phyloP scores from a whole-genome alignment of 2,329 filamentous ascomycete species.

The Curvularia spicifera region DNA sequence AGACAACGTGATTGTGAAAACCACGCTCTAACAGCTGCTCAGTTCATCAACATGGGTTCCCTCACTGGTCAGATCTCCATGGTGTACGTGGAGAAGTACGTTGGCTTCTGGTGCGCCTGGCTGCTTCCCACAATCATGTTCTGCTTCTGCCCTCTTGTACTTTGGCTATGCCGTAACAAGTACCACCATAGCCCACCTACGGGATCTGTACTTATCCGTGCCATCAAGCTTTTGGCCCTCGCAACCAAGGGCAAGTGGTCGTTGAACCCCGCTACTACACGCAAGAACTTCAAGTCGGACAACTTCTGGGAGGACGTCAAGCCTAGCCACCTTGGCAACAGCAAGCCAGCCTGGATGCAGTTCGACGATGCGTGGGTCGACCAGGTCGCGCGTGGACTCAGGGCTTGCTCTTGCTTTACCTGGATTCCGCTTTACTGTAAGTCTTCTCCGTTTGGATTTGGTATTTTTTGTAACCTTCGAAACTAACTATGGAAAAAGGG shows the following conservation, averaged over 20 bases:
- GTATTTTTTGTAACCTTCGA: neutral
- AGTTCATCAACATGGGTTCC: conserved; percentile 64
- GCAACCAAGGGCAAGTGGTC: conserved; percentile 70
- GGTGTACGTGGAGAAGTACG: conserved; percentile 77
- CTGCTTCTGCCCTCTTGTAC: conserved; percentile 65
- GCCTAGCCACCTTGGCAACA: conserved; percentile 65
- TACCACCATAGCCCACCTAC: conserved; percentile 71
- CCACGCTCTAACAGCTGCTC: neutral
- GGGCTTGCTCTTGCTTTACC: conserved; percentile 58
- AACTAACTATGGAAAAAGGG: conserved; percentile 24
- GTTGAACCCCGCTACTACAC: conserved; percentile 65
- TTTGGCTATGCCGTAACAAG: conserved; percentile 64
- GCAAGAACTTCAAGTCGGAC: conserved; percentile 62
- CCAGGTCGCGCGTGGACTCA: conserved; percentile 49
- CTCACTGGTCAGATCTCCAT: conserved; percentile 72
- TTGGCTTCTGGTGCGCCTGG: conserved; percentile 77
- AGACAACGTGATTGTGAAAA: neutral
- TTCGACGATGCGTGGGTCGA: conserved; percentile 86
- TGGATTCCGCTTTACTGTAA: conserved; percentile 55
- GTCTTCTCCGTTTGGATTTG: conserved; percentile 1
- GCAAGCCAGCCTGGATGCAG: conserved; percentile 75
- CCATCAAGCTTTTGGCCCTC: conserved; percentile 65
- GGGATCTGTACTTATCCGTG: conserved; percentile 74
- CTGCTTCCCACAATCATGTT: conserved; percentile 71
- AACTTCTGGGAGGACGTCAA: conserved; percentile 72